Evolutionary conservation across 495 filamentous ascomycete species (phyloP), one percentile per base, ranked within the genome.

Genomic region (Neurospora sp.): DNA sequence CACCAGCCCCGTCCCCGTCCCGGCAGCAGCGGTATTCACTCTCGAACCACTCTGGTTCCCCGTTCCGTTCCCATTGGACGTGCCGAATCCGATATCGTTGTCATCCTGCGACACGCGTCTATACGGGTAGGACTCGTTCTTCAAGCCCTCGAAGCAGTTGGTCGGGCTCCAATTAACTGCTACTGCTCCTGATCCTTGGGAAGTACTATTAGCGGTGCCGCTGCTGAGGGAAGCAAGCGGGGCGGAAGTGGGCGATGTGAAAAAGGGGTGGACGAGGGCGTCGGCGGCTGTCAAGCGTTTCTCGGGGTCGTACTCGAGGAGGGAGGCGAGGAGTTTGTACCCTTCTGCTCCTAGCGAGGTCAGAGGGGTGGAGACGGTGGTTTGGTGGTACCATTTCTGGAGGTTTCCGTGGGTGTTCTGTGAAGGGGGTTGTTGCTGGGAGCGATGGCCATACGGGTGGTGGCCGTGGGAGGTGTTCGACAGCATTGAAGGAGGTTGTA

Each of bases 301-400:
- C 40, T 92, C 90, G 0, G 96, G 96, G 79, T 99, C 95, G 78
- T 97, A 99, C 71, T 97, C 93, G 14, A 99, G 87, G 59, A 99
- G 84, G 5, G 89, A 89, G 1, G 90, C 85, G 1, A 99, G 85
- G 2, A 99, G 84, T 74, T 93, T 89, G 75, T 94, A 92, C 0
- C 96, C 94, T 59, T 94, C 89, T 6, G 86, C 79, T 8, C 93
- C 93, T 0, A 94, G 90, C 1, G 84, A 87, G 4, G 83, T 75
- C 0, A 86, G 70, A 83, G 76, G 73, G 14, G 68, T 41, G 3
- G 74, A 70, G 10, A 87, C 69, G 79, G 79, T 86, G 61, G 86
- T 87, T 74, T 75, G 82, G 78, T 87, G 86, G 72, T 88, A 89
- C 87, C 87, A 89, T 73, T 87, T 87, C 59, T 89, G 86, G 0